Base-by-base conservation (phyloP, 2,329 filamentous ascomycete species). In the Penicillium sp. region DNA sequence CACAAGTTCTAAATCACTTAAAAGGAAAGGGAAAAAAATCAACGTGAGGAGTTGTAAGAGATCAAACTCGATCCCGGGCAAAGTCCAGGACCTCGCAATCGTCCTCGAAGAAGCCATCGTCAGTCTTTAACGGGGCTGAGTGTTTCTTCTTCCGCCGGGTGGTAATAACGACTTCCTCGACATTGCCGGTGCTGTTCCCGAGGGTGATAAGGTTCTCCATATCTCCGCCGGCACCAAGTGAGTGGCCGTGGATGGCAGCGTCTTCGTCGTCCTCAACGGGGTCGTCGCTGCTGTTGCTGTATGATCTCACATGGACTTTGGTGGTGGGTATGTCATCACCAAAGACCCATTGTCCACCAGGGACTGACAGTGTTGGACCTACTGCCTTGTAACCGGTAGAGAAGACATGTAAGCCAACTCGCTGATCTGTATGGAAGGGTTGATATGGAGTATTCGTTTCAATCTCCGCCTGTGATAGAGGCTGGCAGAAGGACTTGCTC, bases 391-490 rank as follows among this genome's bases (percentile, higher is more conserved):
- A 62, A 20, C 44, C 47, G 6, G 53, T 36, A 55, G 59, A 66
- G 58, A 84, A 86, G 28, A 88, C 77, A 51, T 82, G 86, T 18
- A 96, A 73, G n/a, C 77, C 80, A 30, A 97, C 86, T 3, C 91
- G 81, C 39, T 81, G 79, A 58, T 97, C 90, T 0, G 90, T 93
- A 62, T 97, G 91, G 70, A 97, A 96, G 1, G 93, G 91, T 57
- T 95, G 90, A 56, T 95, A 97, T 2, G 91, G 88, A 4, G 90
- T 86, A 58, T 91, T 96, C 1, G 91, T 95, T 60, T 98, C 93
- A 50, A 95, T 94, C 70, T 96, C 90, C 4, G 87, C 88, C 79
- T 90, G 61, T 70, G 85, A 62, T 69, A 86, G 65, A 72, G 84
- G 62, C 72, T 77, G 56, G 63, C 68, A 56, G 68, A 72, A 53